These are phyloP conservation scores for Corymbia citriodora DNA, from an alignment of 441 rosid species.

Conservation along the genomic window DNA sequence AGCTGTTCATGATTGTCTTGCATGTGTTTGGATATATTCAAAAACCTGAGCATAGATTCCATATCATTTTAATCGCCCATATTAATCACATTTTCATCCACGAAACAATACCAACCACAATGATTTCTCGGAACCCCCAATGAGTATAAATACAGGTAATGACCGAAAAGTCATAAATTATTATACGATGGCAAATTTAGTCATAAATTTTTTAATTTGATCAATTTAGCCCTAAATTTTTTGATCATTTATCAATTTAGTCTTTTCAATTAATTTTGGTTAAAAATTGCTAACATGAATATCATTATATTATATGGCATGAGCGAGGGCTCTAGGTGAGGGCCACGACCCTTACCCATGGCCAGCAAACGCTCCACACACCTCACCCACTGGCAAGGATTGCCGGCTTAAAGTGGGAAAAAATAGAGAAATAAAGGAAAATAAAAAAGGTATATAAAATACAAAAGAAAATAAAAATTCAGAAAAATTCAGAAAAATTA, in stretches of 20 bases:
- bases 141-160: neutral
- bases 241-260: neutral
- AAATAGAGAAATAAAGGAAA: no score
- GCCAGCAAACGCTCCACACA: fast-evolving
- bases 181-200: fast-evolving
- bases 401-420: neutral
- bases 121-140: no score
- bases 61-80: neutral
- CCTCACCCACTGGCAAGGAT: fast-evolving
- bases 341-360: neutral
- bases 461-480: no score
- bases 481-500: no score
- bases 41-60: neutral
- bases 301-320: neutral
- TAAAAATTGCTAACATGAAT: neutral
- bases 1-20: neutral
- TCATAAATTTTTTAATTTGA: no score
- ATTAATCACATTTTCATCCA: neutral
- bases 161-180: no score
- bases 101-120: neutral
- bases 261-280: no score
- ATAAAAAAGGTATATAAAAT: fast-evolving
- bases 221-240: fast-evolving
- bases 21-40: neutral
- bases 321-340: fast-evolving